These are phyloP conservation scores for Chlorella sp. DNA, from an alignment of 139 green algal genomes.

Conservation along the genomic window DNA sequence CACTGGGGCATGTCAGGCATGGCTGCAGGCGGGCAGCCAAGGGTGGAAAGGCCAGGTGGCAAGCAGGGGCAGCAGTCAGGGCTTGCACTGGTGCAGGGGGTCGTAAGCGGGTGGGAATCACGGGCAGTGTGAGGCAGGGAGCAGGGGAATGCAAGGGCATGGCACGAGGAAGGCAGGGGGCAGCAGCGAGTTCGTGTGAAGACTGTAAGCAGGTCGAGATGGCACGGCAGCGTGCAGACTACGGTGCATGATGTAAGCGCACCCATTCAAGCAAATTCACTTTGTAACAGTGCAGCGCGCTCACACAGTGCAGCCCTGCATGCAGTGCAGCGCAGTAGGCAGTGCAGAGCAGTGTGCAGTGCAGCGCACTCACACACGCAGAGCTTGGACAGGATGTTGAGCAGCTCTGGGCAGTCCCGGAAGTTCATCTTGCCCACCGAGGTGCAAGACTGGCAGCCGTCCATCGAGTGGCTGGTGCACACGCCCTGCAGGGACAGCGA, in stretches of 20 bases:
- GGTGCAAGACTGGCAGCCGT: slow-evolving; percentile 43
- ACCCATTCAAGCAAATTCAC: no score
- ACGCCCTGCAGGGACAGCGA: neutral
- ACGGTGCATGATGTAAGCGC: neutral
- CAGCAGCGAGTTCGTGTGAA: no score
- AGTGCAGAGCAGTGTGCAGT: neutral
- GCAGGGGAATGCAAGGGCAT: neutral
- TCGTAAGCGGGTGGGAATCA: neutral
- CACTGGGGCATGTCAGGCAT: slow-evolving; percentile 46
- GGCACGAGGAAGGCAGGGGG: neutral
- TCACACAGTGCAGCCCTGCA: no score
- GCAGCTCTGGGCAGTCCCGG: slow-evolving; percentile 36
- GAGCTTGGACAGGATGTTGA: slow-evolving; percentile 26
- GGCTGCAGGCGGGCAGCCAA: neutral
- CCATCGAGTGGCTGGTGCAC: slow-evolving; percentile 42
- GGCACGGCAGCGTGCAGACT: no score
- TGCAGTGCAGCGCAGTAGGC: no score
- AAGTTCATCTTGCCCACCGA: slow-evolving; percentile 12
- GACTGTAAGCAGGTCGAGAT: no score
- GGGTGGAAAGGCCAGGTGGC: neutral
- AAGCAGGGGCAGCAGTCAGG: neutral
- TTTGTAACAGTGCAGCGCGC: no score
- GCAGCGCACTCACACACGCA: slow-evolving; percentile 22
- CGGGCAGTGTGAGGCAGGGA: neutral
- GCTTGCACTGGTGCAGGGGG: neutral